Evolutionary conservation across 768 basidiomycete genomes (phyloP), one percentile per base, ranked within the genome.

Genomic region (Lentinula lateritia): DNA sequence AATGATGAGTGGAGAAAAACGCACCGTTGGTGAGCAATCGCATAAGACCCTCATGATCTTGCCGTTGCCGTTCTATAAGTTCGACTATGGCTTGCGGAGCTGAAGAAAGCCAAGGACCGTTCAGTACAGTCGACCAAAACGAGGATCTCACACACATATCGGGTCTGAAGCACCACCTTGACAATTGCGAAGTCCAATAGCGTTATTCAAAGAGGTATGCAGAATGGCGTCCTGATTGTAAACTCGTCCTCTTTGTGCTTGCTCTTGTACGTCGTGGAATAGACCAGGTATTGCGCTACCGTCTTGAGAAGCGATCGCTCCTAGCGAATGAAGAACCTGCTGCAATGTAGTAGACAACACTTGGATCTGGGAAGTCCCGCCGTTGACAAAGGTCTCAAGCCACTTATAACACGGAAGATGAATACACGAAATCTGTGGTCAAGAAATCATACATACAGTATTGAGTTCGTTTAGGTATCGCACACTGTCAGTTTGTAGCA

Each of bases 361-460:
- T 66, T 88, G 83, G 23, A 91, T 86, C 64, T 92, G 89, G 13
- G 82, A 80, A 0, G 86, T 87, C n/a, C 88, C 87, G 48, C 86
- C 85, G 43, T 84, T 85, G 42, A 93, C 90, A 70, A 93, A 93
- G 2, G 84, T 76, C 66, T 94, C 93, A 45, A 95, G 80, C 93
- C 93, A 95, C 85, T 90, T 55, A 66, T 0, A 32, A 45, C 16
- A 54, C 18, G 16, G 46, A 20, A 61, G 38, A 5, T 39, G 36
- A 39, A 56, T 23, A 23, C 32, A 5, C 28, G 16, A 10, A n/a
- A 34, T 15, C 9, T 1, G 34, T 41, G 9, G 1, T 42, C 16
- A 18, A 9, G n/a, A 15, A 38, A 20, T 48, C 28, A 54, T 32
- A 71, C 82, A 62, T 63, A 88, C 90, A 61, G 77, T 75, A 67